These are phyloP conservation scores for Metschnikowia borealis DNA, from an alignment of 805 yeast genomes.

Conservation along the genomic window DNA sequence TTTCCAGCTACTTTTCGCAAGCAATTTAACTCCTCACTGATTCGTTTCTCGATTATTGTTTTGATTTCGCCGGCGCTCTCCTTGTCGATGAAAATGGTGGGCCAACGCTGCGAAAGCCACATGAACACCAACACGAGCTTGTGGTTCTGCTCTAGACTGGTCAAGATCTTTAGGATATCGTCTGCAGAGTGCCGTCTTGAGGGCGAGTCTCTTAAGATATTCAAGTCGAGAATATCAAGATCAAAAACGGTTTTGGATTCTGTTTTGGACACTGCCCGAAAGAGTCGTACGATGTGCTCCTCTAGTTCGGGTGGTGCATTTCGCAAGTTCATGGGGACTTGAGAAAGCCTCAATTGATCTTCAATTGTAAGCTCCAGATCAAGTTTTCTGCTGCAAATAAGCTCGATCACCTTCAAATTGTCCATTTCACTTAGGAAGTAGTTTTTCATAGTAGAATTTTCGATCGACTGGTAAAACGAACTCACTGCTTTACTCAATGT, in stretches of 20 bases:
- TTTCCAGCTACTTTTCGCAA: constrained; percentile 7
- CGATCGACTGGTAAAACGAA: constrained; percentile 43
- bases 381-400: constrained; percentile 37
- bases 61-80: constrained; percentile 71
- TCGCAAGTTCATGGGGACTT: constrained; percentile 53
- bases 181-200: constrained; percentile 17
- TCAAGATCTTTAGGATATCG: constrained; percentile 21
- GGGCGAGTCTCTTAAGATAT: constrained; percentile 22
- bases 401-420: constrained; percentile 37
- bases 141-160: constrained; percentile 60
- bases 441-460: constrained; percentile 15
- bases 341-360: constrained; percentile 55
- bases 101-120: constrained; percentile 88
- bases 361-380: constrained; percentile 37
- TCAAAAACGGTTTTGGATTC: constrained; percentile 55
- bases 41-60: constrained; percentile 60
- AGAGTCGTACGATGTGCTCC: constrained; percentile 41
- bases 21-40: constrained; percentile 44
- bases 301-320: constrained; percentile 34
- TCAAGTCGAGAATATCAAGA: constrained; percentile 31
- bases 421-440: constrained; percentile 38
- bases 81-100: constrained; percentile 71
- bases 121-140: constrained; percentile 61
- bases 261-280: constrained; percentile 52
- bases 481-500: constrained; percentile 44